phyloP scores from a whole-genome alignment of 208 protist genomes.

The Zelonia costaricensis region DNA sequence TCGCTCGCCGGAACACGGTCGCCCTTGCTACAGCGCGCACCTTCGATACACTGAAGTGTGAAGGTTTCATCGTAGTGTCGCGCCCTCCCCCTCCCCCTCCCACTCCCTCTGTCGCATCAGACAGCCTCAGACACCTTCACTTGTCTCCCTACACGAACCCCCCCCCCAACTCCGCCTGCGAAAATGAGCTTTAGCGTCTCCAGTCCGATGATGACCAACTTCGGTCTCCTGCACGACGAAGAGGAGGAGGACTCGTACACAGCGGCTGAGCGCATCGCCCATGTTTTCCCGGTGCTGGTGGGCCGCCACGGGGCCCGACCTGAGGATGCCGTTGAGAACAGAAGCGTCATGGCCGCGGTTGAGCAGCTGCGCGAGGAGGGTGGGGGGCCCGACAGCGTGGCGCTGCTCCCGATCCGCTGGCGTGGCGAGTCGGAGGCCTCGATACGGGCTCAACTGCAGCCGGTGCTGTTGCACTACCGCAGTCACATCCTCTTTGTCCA shows the following conservation, averaged over 20 bases:
- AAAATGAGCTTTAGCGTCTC: constrained; percentile 11
- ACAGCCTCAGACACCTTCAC: too few relatives aligned
- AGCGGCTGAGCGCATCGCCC: constrained; percentile 22
- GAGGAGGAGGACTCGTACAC: neutral
- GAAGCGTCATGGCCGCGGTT: constrained; percentile 9
- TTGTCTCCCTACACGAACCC: too few relatives aligned
- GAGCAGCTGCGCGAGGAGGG: constrained; percentile 20
- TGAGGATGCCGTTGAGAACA: constrained; percentile 8
- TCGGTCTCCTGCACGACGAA: constrained; percentile 25
- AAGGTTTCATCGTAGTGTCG: too few relatives aligned
- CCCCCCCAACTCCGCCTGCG: neutral
- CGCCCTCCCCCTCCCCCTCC: neutral
- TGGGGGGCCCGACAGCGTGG: constrained; percentile 15
- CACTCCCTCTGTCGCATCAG: neutral
- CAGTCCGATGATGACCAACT: constrained; percentile 16
- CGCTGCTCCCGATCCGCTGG: constrained; percentile 37
- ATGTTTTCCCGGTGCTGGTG: constrained; percentile 40
- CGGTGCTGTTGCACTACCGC: constrained; percentile 50
- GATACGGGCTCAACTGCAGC: constrained; percentile 34
- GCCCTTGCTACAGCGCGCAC: too few relatives aligned
- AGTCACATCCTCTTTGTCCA: constrained; percentile 48
- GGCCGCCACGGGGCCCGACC: neutral
- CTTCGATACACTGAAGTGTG: too few relatives aligned
- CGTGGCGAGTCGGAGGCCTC: constrained; percentile 33
- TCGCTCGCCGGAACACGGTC: too few relatives aligned